Evolutionary conservation across 345 rosid genomes (phyloP), one percentile per base, ranked within the genome.

Genomic region (Viola odorata): DNA sequence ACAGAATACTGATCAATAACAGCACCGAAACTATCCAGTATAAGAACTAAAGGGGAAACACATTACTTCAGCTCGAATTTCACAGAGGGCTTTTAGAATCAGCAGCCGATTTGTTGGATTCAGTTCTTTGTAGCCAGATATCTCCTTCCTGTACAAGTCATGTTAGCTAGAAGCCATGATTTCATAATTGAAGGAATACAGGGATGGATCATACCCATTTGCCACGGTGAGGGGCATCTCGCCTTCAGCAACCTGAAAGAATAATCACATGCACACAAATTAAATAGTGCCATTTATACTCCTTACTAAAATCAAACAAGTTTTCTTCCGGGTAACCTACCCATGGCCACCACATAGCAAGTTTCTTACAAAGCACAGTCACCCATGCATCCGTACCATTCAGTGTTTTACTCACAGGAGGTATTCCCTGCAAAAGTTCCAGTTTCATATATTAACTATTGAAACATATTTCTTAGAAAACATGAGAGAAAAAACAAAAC

Each of bases 81-180:
- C 98, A 72, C 96, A 89, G 15, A 91, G 96, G 56, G 91, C 95
- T 75, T 81, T 91, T 5, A 91, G 70, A 53, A 91, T 65, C 55
- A 52, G 74, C 41, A 91, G 72, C n/a, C 98, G 88, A 59, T 50
- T 47, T 39, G 66, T 72, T 10, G 91, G 85, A 64, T 77, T 75
- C 62, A 91, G 85, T 78, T 75, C 79, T 65, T 75, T 75, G 81
- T 89, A 91, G 63, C 55, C 69, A 8, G 78, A 53, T 58, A 83
- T 72, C 73, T 91, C 96, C 75, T 77, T 76, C 73, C 96, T 91
- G 77, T 17, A 70, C 65, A 67, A 44, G n/a, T 55, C 73, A 64
- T 23, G 50, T 44, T 37, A 66, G 51, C 15, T 67, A 77, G 59
- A 61, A 45, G 49, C 50, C 39, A 54, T 17, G 12, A 60, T 52